Evolutionary conservation across 2,329 filamentous ascomycete species (phyloP).

Genomic region (Nemania sp.): DNA sequence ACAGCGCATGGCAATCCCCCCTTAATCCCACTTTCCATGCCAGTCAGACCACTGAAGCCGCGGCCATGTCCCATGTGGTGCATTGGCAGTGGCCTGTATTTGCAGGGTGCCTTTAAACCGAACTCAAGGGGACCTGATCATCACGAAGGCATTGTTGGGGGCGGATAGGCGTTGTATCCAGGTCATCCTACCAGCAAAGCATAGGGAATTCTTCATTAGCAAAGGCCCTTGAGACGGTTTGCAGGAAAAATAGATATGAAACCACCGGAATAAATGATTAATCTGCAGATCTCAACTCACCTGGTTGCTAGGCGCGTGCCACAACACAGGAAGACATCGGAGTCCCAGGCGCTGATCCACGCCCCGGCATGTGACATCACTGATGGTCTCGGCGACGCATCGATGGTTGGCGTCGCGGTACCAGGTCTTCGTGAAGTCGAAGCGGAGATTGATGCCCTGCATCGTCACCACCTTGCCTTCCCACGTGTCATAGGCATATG

Average conservation of each 20-base stretch:
- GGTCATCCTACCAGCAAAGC: not conserved
- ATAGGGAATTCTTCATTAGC: not conserved
- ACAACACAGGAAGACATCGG: constrained; percentile 1
- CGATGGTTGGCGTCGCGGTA: not conserved
- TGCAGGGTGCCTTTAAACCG: not conserved
- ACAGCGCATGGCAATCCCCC: not conserved
- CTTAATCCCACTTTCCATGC: too few species aligned
- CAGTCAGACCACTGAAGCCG: too few species aligned
- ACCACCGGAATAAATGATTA: too few species aligned
- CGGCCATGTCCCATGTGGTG: not conserved
- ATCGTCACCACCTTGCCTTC: not conserved
- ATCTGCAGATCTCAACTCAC: not conserved
- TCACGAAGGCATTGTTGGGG: not conserved
- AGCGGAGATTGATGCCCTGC: constrained; percentile 11
- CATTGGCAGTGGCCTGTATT: not conserved
- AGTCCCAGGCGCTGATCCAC: constrained; percentile 3
- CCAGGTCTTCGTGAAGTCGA: constrained; percentile 13
- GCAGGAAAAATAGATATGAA: not conserved
- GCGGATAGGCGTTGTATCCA: constrained; percentile 1
- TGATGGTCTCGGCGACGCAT: constrained; percentile 12
- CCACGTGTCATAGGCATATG: constrained; percentile 6
- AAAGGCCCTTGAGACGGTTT: not conserved
- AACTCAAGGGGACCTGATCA: constrained; percentile 2
- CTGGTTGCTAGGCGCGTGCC: not conserved
- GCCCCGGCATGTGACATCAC: not conserved